These are phyloP conservation scores for Celoporthe dispersa DNA, from an alignment of 2,329 filamentous ascomycete genomes.

Conservation along the genomic window DNA sequence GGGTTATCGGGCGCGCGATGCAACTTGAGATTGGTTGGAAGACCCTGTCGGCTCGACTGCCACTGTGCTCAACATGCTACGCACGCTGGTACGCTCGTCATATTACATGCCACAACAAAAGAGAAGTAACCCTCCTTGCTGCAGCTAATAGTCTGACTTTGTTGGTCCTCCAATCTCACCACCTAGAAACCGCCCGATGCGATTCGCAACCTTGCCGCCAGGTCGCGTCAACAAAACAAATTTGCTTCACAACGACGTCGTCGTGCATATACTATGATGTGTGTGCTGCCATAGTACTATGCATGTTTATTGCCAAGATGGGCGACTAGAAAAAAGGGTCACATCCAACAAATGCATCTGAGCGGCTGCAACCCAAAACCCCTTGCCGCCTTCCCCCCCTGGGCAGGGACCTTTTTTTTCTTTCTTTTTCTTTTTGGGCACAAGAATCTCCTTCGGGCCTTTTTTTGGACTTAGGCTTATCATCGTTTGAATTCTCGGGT, in stretches of 20 bases:
- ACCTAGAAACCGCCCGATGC: background rate
- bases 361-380: background rate
- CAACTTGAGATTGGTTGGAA: background rate
- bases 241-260: background rate
- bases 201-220: background rate
- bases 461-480: slow-evolving; percentile 7
- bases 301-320: background rate
- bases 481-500: slow-evolving; percentile 11
- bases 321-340: background rate
- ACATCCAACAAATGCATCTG: background rate
- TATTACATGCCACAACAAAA: background rate
- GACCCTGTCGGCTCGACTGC: background rate
- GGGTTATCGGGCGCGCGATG: background rate
- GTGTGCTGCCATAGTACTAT: background rate
- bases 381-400: background rate
- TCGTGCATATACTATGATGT: background rate
- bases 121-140: background rate
- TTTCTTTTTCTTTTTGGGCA: background rate
- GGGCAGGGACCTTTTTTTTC: too few species aligned
- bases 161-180: background rate
- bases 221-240: background rate
- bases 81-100: background rate
- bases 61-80: background rate
- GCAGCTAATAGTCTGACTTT: background rate
- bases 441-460: background rate